Conservation (phyloP, 306 rosid species). For the Ormosia semicastrata region DNA sequence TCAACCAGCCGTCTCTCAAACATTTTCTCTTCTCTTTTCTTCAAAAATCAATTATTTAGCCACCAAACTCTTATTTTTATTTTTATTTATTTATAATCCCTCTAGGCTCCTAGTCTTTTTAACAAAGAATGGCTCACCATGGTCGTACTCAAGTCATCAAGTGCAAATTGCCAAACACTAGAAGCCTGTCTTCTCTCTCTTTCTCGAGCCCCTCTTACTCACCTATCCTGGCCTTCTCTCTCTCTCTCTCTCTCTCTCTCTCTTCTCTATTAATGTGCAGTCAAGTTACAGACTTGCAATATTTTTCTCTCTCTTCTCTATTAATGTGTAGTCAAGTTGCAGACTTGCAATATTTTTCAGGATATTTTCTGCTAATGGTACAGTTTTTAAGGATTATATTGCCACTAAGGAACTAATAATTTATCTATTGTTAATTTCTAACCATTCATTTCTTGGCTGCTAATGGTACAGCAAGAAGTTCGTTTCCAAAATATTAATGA, state of each 20-base stretch:
- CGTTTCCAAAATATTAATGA: too few relatives aligned
- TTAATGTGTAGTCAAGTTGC: too few relatives aligned
- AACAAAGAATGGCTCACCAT: constrained; percentile 19
- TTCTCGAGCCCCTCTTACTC: constrained; percentile 94
- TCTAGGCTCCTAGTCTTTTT: constrained; percentile 3
- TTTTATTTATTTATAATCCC: constrained; percentile 4
- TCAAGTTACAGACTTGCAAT: constrained; percentile 10
- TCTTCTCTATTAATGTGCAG: neutral
- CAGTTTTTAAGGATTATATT: too few relatives aligned
- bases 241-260: constrained; percentile 31
- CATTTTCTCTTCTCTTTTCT: too few relatives aligned
- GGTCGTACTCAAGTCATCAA: constrained; percentile 32
- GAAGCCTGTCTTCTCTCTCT: constrained; percentile 51
- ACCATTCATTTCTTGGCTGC: too few relatives aligned
- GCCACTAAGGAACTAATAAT: too few relatives aligned
- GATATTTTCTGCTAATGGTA: too few relatives aligned
- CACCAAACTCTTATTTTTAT: neutral
- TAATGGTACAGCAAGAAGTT: too few relatives aligned
- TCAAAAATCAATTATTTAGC: too few relatives aligned
- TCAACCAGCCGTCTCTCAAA: too few relatives aligned
- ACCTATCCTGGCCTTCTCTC: neutral
- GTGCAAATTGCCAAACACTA: constrained; percentile 46
- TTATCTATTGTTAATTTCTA: too few relatives aligned
- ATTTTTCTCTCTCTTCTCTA: neutral
- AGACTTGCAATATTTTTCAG: too few relatives aligned